Percentiles rank a stretch among this genome's conserved stretches.
Conservation (phyloP, 2,329 filamentous ascomycete species). For the Epichloe amarillans region DNA sequence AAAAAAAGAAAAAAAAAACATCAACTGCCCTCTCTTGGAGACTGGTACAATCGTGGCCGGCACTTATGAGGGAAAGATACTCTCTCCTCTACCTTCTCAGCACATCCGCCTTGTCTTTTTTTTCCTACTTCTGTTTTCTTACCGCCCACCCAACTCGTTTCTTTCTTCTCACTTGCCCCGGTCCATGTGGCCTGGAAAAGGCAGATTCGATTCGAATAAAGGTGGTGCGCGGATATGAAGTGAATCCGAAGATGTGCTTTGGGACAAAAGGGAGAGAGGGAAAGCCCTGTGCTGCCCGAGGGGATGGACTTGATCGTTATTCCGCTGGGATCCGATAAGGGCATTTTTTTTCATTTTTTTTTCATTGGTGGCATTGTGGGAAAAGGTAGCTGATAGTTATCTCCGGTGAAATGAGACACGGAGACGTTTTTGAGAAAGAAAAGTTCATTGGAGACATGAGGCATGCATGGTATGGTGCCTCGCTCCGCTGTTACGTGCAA, state of each 20-base stretch:
- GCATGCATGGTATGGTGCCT: no score
- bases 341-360: constrained; percentile 11
- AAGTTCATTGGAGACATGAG: background rate
- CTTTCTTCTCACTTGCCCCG: constrained; percentile 7
- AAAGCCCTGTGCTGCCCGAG: constrained; percentile 90
- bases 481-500: no score
- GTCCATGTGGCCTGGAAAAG: background rate
- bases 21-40: background rate
- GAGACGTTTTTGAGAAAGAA: constrained; percentile 6
- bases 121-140: no score
- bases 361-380: constrained; percentile 5
- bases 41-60: constrained; percentile 44
- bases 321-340: constrained; percentile 30
- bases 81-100: constrained; percentile 24
- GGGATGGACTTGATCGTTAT: constrained; percentile 84
- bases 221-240: constrained; percentile 1
- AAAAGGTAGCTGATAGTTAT: background rate
- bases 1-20: background rate
- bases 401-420: background rate
- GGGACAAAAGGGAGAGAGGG: constrained; percentile 55
- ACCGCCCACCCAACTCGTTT: background rate
- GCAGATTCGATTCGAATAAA: background rate
- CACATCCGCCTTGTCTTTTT: constrained; percentile 8
- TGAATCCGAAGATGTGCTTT: background rate
- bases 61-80: constrained; percentile 99